Conservation (phyloP, 1,284 basidiomycete genomes). For the Pseudozyma tsukubaensis region DNA sequence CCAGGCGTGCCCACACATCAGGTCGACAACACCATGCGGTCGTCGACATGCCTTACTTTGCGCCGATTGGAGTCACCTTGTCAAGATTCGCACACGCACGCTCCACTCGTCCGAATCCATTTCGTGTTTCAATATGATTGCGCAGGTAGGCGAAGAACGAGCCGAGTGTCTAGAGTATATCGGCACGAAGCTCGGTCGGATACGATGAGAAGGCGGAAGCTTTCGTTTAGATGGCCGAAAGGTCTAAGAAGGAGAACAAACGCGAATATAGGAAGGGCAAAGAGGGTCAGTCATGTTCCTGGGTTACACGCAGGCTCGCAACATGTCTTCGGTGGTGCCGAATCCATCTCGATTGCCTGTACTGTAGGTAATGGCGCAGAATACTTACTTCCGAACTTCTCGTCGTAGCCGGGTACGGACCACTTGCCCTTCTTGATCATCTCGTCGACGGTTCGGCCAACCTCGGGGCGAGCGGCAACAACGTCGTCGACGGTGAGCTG, state of each 20-base stretch:
- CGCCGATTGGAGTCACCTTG: no score
- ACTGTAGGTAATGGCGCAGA: background rate
- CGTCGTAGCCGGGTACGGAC: slow-evolving; percentile 75
- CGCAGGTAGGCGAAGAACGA: background rate
- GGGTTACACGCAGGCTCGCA: no score
- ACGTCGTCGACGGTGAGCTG: slow-evolving; percentile 95
- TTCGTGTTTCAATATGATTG: slow-evolving; percentile 12
- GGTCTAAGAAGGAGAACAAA: slow-evolving; percentile 32
- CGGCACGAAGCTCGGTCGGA: background rate
- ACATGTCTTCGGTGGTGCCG: no score
- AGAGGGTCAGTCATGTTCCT: no score
- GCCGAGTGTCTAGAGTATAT: no score
- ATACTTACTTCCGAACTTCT: slow-evolving; percentile 68
- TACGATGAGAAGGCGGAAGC: background rate
- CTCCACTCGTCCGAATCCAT: background rate
- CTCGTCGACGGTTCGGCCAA: slow-evolving; percentile 90
- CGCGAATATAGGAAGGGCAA: no score
- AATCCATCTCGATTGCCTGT: background rate
- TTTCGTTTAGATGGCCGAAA: slow-evolving; percentile 56
- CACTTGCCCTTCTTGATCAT: slow-evolving; percentile 99
- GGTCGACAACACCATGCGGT: no score
- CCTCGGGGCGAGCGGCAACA: slow-evolving; percentile 89
- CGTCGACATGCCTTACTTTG: no score
- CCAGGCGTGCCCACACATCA: no score
- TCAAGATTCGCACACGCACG: background rate